Evolutionary conservation across 2,329 filamentous ascomycete genomes (phyloP), one percentile per base, ranked within the genome.

Genomic region (Ophiosphaerella herpotricha): DNA sequence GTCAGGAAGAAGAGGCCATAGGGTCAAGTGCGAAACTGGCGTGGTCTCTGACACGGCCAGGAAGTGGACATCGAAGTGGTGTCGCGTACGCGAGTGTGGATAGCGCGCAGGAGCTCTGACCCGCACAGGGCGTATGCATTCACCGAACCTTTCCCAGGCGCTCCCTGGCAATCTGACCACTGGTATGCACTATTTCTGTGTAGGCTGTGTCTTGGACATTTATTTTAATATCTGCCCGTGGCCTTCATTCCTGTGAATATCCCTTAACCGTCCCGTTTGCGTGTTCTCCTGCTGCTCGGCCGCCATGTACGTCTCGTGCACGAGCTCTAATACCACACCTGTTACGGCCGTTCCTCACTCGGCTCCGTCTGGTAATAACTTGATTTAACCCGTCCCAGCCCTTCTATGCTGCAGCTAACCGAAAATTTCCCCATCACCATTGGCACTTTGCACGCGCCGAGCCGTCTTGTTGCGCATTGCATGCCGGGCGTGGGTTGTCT

Each of bases 1-100:
- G 64, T 69, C 61, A 70, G 43, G 48, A 50, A 50, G 48, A 64
- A 60, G 59, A 59, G 66, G 70, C 68, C 70, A 71, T 72, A 63
- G 66, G 64, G 61, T 64, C 61, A 63, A 67, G 64, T 67, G 61
- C 58, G 55, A 63, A 56, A 59, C 57, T 56, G 63, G 54, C 60
- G 60, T 63, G 67, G 57, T 57, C 62, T 57, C 61, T 52, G 61
- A 57, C 49, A 55, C 55, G 64, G 57, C 53, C 58, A 52, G 47
- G 55, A 43, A 42, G 35, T 24, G 24, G 38, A 26, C 24, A 5
- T 29, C 26, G 6, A 29, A 11, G 39, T 47, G 44, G 44, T 43
- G 53, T 61, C 62, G 55, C 57, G 59, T 58, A 56, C 58, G 60
- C 55, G 58, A 48, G 48, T 52, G 52, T 47, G 52, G 52, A 43